Base-by-base conservation (phyloP, 495 filamentous ascomycete species). In the Cudoniella acicularis region DNA sequence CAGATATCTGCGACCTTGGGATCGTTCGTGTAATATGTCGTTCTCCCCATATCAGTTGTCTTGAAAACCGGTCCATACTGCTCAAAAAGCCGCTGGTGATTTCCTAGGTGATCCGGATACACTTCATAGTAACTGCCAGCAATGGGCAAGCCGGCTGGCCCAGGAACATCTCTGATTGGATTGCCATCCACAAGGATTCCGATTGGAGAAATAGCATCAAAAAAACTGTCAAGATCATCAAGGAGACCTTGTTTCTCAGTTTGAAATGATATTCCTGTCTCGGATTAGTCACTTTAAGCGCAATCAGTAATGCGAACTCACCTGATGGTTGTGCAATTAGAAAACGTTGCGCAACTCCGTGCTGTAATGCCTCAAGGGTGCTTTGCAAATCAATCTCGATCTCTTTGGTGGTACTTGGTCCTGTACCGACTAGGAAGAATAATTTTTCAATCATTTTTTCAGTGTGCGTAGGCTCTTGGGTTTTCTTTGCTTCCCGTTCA, bases 81-180 rank as follows among this genome's bases (percentile, higher is more conserved):
- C 4, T 73, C 67, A 59, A 82, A 83, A 0, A 84, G 76, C 1
- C 81, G 75, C 30, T 82, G 68, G 63, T 84, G 75, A 68, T 85
- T 85, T 3, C 82, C 82, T 0, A 83, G 66, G 57, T 80, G 80
- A 64, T 85, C 82, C 0, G 82, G 80, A 61, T 73, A 85, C 21
- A 84, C 66, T 60, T 84, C 82, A 61, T 77, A 80, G 70, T 71
- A 78, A 63, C 69, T 78, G 2, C 82, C 81, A 24, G 80, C 72
- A 13, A 69, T 62, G 4, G 82, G 82, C 3, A 84, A 61, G 3
- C 72, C 76, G 1, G 63, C 59, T 2, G 80, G 82, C 3, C 78
- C 77, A 2, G 72, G 72, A 3, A 73, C 64, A 10, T 75, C 70
- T 4, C 74, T 71, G 16, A 80, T 72, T 13, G 66, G 43, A 24